Percentiles rank a stretch among this genome's conserved stretches.
phyloP scores from a whole-genome alignment of 805 yeast species.

The Komagataella populi region DNA sequence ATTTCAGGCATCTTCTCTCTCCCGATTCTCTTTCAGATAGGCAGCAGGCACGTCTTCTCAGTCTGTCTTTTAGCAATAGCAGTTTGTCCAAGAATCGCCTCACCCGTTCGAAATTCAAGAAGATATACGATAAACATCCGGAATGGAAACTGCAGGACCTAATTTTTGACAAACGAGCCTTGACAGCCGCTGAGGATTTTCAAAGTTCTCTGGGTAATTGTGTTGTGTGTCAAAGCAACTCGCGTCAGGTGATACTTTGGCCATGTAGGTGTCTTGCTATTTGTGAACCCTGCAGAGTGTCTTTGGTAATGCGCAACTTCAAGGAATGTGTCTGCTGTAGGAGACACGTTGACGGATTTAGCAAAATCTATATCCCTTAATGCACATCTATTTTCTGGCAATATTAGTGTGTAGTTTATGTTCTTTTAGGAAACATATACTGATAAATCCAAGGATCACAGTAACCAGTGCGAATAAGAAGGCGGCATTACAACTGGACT shows the following conservation, averaged over 20 bases:
- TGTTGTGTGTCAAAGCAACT: constrained; percentile 68
- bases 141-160: constrained; percentile 13
- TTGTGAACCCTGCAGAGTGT: constrained; percentile 72
- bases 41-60: neutral
- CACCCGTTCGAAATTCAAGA: constrained; percentile 16
- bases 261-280: constrained; percentile 86
- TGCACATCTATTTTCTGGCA: constrained; percentile 16
- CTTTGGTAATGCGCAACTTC: constrained; percentile 59
- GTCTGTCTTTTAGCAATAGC: neutral
- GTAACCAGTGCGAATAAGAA: constrained; percentile 28
- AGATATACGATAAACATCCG: constrained; percentile 9
- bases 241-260: constrained; percentile 76
- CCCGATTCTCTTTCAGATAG: neutral
- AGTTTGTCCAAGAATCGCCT: constrained; percentile 1
- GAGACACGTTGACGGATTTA: constrained; percentile 52
- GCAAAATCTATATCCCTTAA: constrained; percentile 45
- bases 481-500: constrained; percentile 35
- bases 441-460: constrained; percentile 23
- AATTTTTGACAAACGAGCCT: constrained; percentile 9
- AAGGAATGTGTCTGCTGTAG: constrained; percentile 81
- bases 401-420: constrained; percentile 41
- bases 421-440: constrained; percentile 39
- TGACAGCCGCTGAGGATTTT: constrained; percentile 9
- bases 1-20: neutral
- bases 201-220: constrained; percentile 34